Percentiles rank a stretch among this genome's conserved stretches.
phyloP scores from a whole-genome alignment of 345 rosid genomes.

The Passiflora organensis region DNA sequence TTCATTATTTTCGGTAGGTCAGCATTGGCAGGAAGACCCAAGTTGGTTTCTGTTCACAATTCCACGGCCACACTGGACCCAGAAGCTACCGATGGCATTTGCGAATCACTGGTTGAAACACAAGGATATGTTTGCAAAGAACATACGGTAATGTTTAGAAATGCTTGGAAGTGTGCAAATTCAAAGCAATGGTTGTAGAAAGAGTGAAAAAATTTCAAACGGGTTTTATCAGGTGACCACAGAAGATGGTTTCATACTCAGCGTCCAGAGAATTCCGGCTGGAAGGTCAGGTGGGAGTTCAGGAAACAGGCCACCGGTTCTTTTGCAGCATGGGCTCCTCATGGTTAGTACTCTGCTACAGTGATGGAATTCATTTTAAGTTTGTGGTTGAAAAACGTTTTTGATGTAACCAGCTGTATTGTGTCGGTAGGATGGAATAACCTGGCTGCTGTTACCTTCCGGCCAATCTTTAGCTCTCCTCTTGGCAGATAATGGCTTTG shows the following conservation, averaged over 20 bases:
- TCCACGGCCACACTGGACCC: too few relatives aligned
- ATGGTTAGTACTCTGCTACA: constrained; percentile 19
- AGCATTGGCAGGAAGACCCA: too few relatives aligned
- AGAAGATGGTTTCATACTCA: constrained; percentile 44
- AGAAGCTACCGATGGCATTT: constrained; percentile 12
- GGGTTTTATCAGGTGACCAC: constrained; percentile 37
- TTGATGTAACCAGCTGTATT: neutral
- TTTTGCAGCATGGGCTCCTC: constrained; percentile 45
- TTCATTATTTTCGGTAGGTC: too few relatives aligned
- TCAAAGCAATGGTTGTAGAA: too few relatives aligned
- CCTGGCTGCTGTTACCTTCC: constrained; percentile 31
- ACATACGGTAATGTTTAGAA: constrained; percentile 15
- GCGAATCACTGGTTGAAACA: constrained; percentile 28
- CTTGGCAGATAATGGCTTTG: constrained; percentile 36
- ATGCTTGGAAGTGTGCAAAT: too few relatives aligned
- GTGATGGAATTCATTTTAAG: too few relatives aligned
- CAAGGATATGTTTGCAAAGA: constrained; percentile 34
- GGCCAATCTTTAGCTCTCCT: constrained; percentile 32
- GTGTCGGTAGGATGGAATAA: constrained; percentile 28
- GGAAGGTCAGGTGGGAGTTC: constrained; percentile 9
- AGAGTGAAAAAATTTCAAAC: too few relatives aligned
- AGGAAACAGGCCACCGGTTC: constrained; percentile 40
- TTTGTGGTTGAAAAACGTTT: too few relatives aligned
- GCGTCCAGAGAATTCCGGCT: constrained; percentile 43
- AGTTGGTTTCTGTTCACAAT: too few relatives aligned